Conservation (phyloP, 2,329 filamentous ascomycete species). For the Diaporthe destruens region DNA sequence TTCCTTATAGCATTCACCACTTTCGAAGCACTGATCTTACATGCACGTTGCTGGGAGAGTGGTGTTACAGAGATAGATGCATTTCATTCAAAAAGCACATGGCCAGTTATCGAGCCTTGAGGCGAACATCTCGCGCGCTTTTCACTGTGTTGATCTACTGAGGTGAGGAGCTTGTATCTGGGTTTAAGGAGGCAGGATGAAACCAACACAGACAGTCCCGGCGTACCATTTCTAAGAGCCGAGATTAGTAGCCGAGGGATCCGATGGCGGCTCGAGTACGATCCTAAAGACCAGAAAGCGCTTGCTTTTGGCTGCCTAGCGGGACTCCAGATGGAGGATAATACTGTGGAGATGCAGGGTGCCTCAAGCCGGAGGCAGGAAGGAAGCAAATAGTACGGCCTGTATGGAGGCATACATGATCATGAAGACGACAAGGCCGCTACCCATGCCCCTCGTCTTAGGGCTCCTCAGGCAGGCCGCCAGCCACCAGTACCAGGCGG, state of each 20-base stretch:
- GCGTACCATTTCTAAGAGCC: not conserved
- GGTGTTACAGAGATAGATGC: not conserved
- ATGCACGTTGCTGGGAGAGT: not conserved
- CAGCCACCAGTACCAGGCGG: constrained; percentile 89
- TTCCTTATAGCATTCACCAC: not conserved
- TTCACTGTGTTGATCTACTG: not conserved
- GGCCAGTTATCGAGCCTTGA: no score
- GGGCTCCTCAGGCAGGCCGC: constrained; percentile 61
- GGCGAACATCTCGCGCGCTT: not conserved
- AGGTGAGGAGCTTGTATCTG: not conserved
- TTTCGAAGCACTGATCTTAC: not conserved
- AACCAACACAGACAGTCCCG: not conserved
- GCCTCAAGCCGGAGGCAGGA: constrained; percentile 84
- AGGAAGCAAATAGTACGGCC: constrained; percentile 85
- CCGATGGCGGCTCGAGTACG: not conserved
- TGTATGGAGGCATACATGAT: constrained; percentile 88
- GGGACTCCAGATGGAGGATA: not conserved
- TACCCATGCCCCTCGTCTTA: constrained; percentile 45
- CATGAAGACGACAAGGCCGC: constrained; percentile 72
- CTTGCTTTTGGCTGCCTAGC: not conserved
- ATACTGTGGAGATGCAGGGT: not conserved
- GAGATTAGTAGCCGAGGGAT: not conserved
- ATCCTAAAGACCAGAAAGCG: not conserved
- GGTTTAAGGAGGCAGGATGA: not conserved
- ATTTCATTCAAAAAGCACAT: not conserved